Evolutionary conservation across 1,284 basidiomycete genomes (phyloP), one percentile per base, ranked within the genome.

Genomic region (Phylloporus gajari): DNA sequence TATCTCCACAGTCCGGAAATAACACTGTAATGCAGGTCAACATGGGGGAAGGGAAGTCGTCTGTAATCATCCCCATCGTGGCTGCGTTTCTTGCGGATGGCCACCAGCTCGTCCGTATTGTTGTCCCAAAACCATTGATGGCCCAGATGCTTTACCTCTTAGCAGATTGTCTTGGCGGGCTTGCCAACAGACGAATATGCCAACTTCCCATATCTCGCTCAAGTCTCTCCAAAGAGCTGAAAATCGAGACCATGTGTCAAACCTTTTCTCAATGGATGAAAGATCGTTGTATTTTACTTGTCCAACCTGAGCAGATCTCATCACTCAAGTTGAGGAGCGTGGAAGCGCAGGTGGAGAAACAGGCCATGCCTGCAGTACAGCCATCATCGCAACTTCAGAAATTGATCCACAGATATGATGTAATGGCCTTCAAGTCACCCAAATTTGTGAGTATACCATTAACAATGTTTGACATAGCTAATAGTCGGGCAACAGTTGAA

Each of bases 171-270:
- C 67, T 68, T 8, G 60, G 67, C 5, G 67, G 67, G 21, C 60
- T 68, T 19, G 63, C 67, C 19, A 63, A 68, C 60, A 51, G 67
- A 68, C 67, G 38, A 46, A 63, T 68, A 53, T 62, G 62, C n/a
- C 30, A 42, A 21, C 48, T 68, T 13, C 60, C 67, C 17, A 63
- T 63, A n/a, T 68, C 67, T 32, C 67, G 67, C 12, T 63, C 59
- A 35, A 35, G 35, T 35, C 35, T 35, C n/a, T n/a, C n/a, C 5
- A 35, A 8, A 35, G 35, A 4, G 35, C 35, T 35, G 35, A 35
- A 35, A 12, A 12, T 63, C 2, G n/a, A 32, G 3, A 7, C 56
- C 38, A 9, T 44, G 32, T 1, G 13, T 5, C 6, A n/a, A 19
- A 67, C 59, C n/a, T n/a, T n/a, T n/a, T n/a, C n/a, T n/a, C n/a